Evolutionary conservation across 345 rosid genomes (phyloP).

Genomic region (Cochlearia excelsa): DNA sequence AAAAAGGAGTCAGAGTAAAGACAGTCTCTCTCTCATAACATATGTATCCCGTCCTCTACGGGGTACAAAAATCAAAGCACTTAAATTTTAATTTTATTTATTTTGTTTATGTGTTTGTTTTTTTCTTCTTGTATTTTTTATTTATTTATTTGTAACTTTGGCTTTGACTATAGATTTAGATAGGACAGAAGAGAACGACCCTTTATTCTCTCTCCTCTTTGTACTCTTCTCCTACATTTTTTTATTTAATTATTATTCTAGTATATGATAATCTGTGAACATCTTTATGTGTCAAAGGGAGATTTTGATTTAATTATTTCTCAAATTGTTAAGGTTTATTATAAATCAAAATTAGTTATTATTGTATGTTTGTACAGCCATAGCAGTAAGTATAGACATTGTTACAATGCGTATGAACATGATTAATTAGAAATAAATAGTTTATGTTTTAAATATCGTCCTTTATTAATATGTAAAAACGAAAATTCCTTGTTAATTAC

Average conservation of each 20-base stretch:
- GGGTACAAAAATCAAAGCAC: conserved; percentile 49
- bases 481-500: no score
- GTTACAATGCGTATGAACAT: no score
- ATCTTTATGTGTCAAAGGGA: not conserved
- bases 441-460: no score
- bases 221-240: conserved; percentile 20
- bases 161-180: conserved; percentile 55
- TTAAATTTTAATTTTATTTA: conserved; percentile 1
- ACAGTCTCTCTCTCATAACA: conserved; percentile 35
- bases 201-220: conserved; percentile 40
- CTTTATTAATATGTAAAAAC: no score
- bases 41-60: conserved; percentile 57
- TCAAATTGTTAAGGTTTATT: no score
- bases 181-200: conserved; percentile 37
- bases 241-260: conserved; percentile 12
- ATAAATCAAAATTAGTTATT: no score
- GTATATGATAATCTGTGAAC: conserved; percentile 22
- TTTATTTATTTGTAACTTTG: conserved; percentile 27
- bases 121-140: conserved; percentile 13
- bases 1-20: conserved; percentile 33
- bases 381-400: no score
- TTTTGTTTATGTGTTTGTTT: conserved; percentile 20
- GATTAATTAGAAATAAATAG: no score
- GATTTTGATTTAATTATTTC: no score
- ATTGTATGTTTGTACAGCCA: no score